These are phyloP conservation scores for Tagetes patula DNA, from an alignment of 129 eudicot species.

Conservation along the genomic window DNA sequence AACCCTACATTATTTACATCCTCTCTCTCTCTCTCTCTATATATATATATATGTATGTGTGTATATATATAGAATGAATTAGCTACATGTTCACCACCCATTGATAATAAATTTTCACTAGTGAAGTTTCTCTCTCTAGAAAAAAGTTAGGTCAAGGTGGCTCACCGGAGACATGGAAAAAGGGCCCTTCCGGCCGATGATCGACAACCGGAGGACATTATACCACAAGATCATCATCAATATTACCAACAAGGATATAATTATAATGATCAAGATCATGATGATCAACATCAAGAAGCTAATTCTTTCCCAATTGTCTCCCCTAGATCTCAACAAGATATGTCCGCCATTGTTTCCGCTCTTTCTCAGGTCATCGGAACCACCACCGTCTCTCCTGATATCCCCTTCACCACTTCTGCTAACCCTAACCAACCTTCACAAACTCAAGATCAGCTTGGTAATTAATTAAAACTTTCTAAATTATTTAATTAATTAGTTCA, in stretches of 20 bases:
- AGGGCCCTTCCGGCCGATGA: slow-evolving; percentile 59
- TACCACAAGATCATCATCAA: slow-evolving; percentile 22
- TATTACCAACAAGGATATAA: not conserved
- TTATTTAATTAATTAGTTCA: no score
- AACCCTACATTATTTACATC: slow-evolving; percentile 12
- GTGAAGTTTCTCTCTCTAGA: slow-evolving; percentile 2
- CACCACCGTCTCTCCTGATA: slow-evolving; percentile 3
- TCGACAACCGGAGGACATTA: slow-evolving; percentile 20
- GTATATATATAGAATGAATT: no score
- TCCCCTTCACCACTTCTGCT: not conserved
- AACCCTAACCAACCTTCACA: slow-evolving; percentile 32
- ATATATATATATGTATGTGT: no score
- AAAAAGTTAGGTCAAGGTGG: slow-evolving; percentile 28
- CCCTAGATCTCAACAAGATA: slow-evolving; percentile 65
- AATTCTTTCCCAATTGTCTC: slow-evolving; percentile 42
- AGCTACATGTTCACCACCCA: slow-evolving; percentile 20
- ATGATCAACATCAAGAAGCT: not conserved
- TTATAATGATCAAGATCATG: not conserved
- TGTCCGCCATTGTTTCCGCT: slow-evolving; percentile 75
- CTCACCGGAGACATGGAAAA: slow-evolving; percentile 60
- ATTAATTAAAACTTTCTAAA: not conserved
- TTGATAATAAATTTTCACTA: no score
- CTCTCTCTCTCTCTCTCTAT: no score
- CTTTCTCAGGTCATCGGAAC: slow-evolving; percentile 72
- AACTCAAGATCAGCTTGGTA: slow-evolving; percentile 35